Evolutionary conservation across 2,329 filamentous ascomycete genomes (phyloP).

Genomic region (Pseudocercospora eumusae): DNA sequence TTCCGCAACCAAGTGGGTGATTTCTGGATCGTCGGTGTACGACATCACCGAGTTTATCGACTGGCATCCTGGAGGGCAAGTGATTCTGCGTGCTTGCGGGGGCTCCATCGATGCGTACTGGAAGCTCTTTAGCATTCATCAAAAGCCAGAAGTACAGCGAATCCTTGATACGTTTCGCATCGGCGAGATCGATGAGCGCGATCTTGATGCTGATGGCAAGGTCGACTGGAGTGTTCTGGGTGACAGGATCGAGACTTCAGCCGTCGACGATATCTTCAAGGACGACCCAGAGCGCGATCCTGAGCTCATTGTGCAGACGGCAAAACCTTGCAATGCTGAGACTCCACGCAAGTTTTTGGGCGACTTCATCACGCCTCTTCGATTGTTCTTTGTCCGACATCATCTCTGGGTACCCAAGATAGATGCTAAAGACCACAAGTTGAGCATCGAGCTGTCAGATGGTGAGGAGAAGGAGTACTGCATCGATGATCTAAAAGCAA

Average conservation of each 20-base stretch:
- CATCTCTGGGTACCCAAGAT: constrained; percentile 64
- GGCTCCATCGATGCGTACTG: constrained; percentile 67
- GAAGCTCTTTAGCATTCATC: constrained; percentile 70
- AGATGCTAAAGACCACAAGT: constrained; percentile 47
- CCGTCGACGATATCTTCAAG: constrained; percentile 63
- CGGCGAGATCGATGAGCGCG: constrained; percentile 60
- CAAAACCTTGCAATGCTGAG: constrained; percentile 63
- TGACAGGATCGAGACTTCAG: constrained; percentile 35
- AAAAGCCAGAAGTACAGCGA: constrained; percentile 62
- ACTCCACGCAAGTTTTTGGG: constrained; percentile 55
- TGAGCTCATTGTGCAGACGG: constrained; percentile 54
- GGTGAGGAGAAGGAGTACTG: constrained; percentile 58
- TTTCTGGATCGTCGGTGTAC: constrained; percentile 65
- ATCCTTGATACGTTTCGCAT: constrained; percentile 67
- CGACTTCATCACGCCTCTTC: constrained; percentile 57
- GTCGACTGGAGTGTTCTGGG: constrained; percentile 26
- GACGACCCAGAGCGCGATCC: constrained; percentile 57
- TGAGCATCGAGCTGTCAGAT: constrained; percentile 60
- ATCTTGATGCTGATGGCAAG: constrained; percentile 59
- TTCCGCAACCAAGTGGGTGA: constrained; percentile 63
- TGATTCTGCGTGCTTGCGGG: constrained; percentile 67
- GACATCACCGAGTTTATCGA: constrained; percentile 69
- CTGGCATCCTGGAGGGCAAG: constrained; percentile 66
- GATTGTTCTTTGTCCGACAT: constrained; percentile 62
- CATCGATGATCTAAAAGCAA: constrained; percentile 55